phyloP scores from a whole-genome alignment of 1,284 basidiomycete genomes.

The Kalmanozyma brasiliensis region DNA sequence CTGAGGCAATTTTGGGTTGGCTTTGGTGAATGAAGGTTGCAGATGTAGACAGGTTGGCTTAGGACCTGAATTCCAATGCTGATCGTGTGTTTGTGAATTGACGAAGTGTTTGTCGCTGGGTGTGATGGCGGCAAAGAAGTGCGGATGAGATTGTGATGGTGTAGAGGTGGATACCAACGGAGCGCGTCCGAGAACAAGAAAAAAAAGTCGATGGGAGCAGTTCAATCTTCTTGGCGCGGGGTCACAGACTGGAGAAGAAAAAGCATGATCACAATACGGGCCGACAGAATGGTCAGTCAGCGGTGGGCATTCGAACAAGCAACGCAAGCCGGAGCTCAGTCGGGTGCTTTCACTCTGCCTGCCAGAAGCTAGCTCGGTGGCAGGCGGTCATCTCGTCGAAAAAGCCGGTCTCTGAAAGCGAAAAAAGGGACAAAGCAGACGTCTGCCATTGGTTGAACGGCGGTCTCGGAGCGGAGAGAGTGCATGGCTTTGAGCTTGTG shows the following conservation, averaged over 20 bases:
- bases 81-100: constrained; percentile 1
- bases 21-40: constrained; percentile 8
- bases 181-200: background rate
- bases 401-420: background rate
- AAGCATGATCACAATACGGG: too few species aligned
- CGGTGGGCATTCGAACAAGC: too few species aligned
- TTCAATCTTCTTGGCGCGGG: constrained; percentile 27
- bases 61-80: constrained; percentile 32
- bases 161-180: background rate
- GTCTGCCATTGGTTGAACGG: constrained; percentile 23
- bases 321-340: too few species aligned
- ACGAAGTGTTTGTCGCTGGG: constrained; percentile 8
- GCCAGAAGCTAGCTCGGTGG: background rate
- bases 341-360: too few species aligned
- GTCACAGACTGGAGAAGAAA: too few species aligned
- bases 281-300: too few species aligned
- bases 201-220: background rate
- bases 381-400: background rate
- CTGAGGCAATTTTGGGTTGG: constrained; percentile 32
- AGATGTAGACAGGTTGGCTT: constrained; percentile 44
- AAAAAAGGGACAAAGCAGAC: constrained; percentile 1
- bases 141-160: constrained; percentile 18
- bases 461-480: constrained; percentile 18
- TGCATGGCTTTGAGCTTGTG: constrained; percentile 1
- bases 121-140: constrained; percentile 14